Conservation (phyloP, 2,329 filamentous ascomycete genomes). For the Arthroderma uncinatum region DNA sequence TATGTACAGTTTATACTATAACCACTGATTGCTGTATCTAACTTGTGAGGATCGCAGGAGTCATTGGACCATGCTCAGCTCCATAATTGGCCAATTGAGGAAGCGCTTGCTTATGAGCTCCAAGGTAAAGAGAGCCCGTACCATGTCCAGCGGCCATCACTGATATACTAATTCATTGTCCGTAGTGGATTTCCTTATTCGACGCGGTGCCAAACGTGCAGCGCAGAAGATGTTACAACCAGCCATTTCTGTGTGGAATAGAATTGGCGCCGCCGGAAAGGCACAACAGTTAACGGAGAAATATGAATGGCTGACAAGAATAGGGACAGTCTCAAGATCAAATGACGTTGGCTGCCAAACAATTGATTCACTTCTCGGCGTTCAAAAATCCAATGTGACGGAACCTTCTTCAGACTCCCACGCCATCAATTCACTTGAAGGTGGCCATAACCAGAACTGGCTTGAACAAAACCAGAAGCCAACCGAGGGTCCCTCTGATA, state of each 20-base stretch:
- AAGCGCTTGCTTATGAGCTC: conserved; percentile 50
- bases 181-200: conserved; percentile 48
- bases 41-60: conserved; percentile 26
- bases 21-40: background rate
- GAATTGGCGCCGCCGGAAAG: conserved; percentile 49
- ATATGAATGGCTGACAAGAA: conserved; percentile 50
- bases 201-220: conserved; percentile 47
- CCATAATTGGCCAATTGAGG: conserved; percentile 47
- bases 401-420: conserved; percentile 22
- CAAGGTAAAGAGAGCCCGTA: conserved; percentile 35
- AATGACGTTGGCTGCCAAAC: conserved; percentile 50
- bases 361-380: conserved; percentile 37
- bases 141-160: too few species aligned
- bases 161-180: conserved; percentile 18
- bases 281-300: conserved; percentile 46
- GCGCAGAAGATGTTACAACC: conserved; percentile 49
- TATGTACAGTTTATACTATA: conserved; percentile 12
- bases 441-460: conserved; percentile 33
- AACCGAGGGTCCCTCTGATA: conserved; percentile 30
- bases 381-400: conserved; percentile 16
- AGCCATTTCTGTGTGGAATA: conserved; percentile 47
- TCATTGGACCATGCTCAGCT: conserved; percentile 51
- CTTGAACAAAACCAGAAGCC: conserved; percentile 33
- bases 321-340: conserved; percentile 40
- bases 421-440: conserved; percentile 25